phyloP scores from a whole-genome alignment of 2,329 filamentous ascomycete species.

The Aspergillus latus region DNA sequence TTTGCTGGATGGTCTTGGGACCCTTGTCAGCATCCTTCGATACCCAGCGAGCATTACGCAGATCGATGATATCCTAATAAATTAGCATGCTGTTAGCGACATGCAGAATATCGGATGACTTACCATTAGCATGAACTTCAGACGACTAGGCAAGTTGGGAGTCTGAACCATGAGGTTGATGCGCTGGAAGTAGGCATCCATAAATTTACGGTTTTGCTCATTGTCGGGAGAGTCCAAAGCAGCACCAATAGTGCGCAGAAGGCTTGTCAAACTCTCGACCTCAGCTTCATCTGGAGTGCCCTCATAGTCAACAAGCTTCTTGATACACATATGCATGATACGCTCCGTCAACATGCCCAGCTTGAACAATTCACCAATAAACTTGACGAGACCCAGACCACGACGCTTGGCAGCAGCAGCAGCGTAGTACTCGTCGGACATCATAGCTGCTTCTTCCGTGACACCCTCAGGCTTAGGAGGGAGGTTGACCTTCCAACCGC shows the following conservation, averaged over 20 bases:
- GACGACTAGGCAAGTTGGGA: conserved; percentile 77
- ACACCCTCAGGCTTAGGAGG: conserved; percentile 74
- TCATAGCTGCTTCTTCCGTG: conserved; percentile 70
- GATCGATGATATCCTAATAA: conserved; percentile 72
- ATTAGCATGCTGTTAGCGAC: neutral
- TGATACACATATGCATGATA: conserved; percentile 99
- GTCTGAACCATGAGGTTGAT: conserved; percentile 80
- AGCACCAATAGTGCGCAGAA: conserved; percentile 85
- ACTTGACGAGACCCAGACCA: conserved; percentile 96
- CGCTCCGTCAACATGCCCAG: conserved; percentile 96
- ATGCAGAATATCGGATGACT: conserved; percentile 16
- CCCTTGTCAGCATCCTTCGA: conserved; percentile 92
- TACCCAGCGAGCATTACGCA: conserved; percentile 74
- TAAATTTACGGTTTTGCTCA: conserved; percentile 67
- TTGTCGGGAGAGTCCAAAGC: conserved; percentile 83
- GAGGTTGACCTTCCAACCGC: conserved; percentile 89
- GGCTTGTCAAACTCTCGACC: conserved; percentile 90
- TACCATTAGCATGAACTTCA: conserved; percentile 91
- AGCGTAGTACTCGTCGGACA: conserved; percentile 95
- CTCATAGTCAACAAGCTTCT: conserved; percentile 94
- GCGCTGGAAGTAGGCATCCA: conserved; percentile 90
- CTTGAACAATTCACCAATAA: conserved; percentile 99
- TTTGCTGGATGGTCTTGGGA: conserved; percentile 92
- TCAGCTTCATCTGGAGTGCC: conserved; percentile 92
- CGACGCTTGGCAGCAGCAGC: conserved; percentile 93